Base-by-base conservation (phyloP, 164 flowering plant species). In the Taxillus chinensis region DNA sequence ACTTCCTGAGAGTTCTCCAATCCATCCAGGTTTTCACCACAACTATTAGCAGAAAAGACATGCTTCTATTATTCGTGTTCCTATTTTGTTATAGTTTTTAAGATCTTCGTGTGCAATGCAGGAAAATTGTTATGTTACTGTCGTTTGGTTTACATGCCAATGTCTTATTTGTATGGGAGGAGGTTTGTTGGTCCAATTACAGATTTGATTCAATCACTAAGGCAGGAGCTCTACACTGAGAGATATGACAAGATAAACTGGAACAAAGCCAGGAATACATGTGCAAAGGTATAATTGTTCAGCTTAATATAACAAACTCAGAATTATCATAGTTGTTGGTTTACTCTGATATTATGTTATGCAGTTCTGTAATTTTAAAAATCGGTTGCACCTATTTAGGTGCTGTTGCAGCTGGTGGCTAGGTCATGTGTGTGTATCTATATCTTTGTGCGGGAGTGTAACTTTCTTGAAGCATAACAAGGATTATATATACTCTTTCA, bases 21-120 rank as follows among this genome's bases (percentile, higher is more conserved):
- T 86, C 14, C 86, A 83, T 72, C 87, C 87, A 71, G 85, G 87
- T 84, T 45, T 27, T 17, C 16, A 6, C 5, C 41, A 5, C 8
- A 14, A 17, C 14, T 5, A 27, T 27, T 27, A 27, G 27, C 27
- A 27, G 27, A 27, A n/a, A 27, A 0, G 27, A 27, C 2, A 27
- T 27, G 27, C 2, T 27, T 27, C 27, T 27, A 27, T 27, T 27
- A 27, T 27, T 27, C 27, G 27, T 27, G 27, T 27, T 0, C 27
- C 27, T n/a, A 2, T 27, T 27, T 27, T 27, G 27, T 27, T 27
- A 27, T 27, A 27, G 27, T 27, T 27, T 27, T 27, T 27, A 27
- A 27, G 27, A 27, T 27, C 27, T 27, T 27, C 27, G 27, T 27
- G 27, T 27, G 27, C 27, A 27, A 27, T 64, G 48, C 74, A 75